phyloP scores from a whole-genome alignment of 2,329 filamentous ascomycete genomes.

The Claviceps fusiformis region DNA sequence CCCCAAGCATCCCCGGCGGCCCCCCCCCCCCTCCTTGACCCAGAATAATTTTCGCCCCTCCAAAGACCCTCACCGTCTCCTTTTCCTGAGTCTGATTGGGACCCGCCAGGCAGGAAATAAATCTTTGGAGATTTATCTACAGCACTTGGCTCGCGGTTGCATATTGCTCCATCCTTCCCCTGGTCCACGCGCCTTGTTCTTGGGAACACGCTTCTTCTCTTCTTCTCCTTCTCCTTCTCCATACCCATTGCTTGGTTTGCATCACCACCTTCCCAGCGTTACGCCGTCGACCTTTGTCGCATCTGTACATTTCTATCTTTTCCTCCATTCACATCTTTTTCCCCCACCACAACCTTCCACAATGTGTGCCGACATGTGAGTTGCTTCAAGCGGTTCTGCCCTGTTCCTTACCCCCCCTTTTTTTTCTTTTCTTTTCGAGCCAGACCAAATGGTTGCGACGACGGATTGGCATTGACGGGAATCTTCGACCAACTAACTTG shows the following conservation, averaged over 20 bases:
- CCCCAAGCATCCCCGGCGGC: not conserved
- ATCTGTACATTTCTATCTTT: not conserved
- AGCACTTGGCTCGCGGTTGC: conserved; percentile 15
- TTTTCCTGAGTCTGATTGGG: conserved; percentile 7
- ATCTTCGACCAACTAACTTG: conserved; percentile 1
- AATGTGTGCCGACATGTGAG: conserved; percentile 28
- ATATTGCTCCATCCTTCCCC: conserved; percentile 13
- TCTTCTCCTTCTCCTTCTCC: not conserved
- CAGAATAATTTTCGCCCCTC: conserved; percentile 28
- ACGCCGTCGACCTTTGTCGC: conserved; percentile 5
- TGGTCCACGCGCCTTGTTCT: conserved; percentile 11
- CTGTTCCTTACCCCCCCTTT: too few relatives aligned
- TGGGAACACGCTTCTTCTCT: conserved; percentile 1
- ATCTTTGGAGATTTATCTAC: conserved; percentile 11
- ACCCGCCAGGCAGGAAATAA: conserved; percentile 2
- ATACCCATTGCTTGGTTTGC: not conserved
- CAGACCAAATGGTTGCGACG: not conserved
- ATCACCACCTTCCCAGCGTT: conserved; percentile 6
- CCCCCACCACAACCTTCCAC: conserved; percentile 16
- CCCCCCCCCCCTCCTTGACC: conserved; percentile 13
- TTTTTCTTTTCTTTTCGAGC: too few relatives aligned
- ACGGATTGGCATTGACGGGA: conserved; percentile 7
- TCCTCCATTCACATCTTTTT: not conserved
- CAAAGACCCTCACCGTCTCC: conserved; percentile 16
- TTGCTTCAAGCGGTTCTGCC: conserved; percentile 4